Conservation (phyloP, 2,329 filamentous ascomycete species). For the Botrytis pseudocinerea region DNA sequence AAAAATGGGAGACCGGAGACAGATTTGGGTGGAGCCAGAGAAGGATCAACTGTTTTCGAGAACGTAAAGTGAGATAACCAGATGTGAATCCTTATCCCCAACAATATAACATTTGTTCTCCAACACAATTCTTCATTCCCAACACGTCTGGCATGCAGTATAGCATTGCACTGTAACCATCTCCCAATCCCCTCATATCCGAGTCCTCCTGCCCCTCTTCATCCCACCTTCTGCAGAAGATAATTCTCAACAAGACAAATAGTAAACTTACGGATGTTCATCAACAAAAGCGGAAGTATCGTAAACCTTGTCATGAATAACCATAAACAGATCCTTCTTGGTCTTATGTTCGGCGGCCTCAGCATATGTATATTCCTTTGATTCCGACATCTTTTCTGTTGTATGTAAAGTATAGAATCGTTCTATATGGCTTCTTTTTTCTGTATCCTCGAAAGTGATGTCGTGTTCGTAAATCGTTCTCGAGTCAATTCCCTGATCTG, state of each 20-base stretch:
- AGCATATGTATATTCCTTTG: slow-evolving; percentile 67
- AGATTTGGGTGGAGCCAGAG: not conserved
- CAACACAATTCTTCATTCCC: not conserved
- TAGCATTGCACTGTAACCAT: not conserved
- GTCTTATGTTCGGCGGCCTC: slow-evolving; percentile 83
- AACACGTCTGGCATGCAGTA: not conserved
- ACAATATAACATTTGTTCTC: not conserved
- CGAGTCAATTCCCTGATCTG: not conserved
- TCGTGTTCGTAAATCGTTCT: slow-evolving; percentile 7
- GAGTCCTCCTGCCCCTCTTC: not conserved
- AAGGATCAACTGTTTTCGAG: not conserved
- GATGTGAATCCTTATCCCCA: not conserved
- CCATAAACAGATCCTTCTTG: slow-evolving; percentile 91
- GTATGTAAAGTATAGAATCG: not conserved
- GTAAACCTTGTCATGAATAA: slow-evolving; percentile 98
- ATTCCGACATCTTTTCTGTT: slow-evolving; percentile 37
- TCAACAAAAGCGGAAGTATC: slow-evolving; percentile 85
- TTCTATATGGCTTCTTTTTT: not conserved
- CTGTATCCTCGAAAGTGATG: not conserved
- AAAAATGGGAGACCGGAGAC: not conserved
- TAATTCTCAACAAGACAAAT: slow-evolving; percentile 15
- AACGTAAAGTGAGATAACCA: not conserved
- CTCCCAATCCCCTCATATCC: not conserved
- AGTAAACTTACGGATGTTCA: slow-evolving; percentile 80
- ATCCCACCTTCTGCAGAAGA: slow-evolving; percentile 5